phyloP scores from a whole-genome alignment of 768 basidiomycete species.

The Pulveroboletus sp. region DNA sequence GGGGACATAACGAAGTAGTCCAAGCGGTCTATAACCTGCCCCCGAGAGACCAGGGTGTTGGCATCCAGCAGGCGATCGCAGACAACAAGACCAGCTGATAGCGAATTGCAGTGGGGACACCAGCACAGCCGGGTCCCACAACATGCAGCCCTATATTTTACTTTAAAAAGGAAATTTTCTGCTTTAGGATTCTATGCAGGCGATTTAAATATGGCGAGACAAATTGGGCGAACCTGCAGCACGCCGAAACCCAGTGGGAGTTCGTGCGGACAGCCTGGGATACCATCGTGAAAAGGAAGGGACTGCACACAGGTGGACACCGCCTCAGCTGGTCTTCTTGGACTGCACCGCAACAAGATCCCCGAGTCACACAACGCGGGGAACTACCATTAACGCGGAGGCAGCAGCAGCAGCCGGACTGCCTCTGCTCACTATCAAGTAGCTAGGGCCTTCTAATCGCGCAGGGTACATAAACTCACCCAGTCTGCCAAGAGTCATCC shows the following conservation, averaged over 20 bases:
- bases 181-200: too few relatives aligned
- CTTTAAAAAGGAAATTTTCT: too few relatives aligned
- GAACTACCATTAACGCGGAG: background rate
- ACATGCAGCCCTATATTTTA: too few relatives aligned
- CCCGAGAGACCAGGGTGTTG: too few relatives aligned
- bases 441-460: background rate
- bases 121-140: background rate
- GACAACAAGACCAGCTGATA: too few relatives aligned
- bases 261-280: background rate
- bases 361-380: background rate
- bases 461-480: conserved; percentile 7
- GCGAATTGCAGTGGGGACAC: background rate
- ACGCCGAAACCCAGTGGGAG: background rate
- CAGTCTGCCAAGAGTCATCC: background rate
- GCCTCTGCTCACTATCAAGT: background rate
- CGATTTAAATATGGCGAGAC: background rate
- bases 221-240: background rate
- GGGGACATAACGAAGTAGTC: too few relatives aligned
- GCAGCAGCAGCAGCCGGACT: conserved; percentile 9
- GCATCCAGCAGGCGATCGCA: too few relatives aligned
- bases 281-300: background rate
- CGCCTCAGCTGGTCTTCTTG: background rate
- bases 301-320: background rate
- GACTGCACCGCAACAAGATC: background rate
- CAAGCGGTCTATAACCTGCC: too few relatives aligned